phyloP scores from a whole-genome alignment of 164 flowering plant species.

The Echeveria elegans region DNA sequence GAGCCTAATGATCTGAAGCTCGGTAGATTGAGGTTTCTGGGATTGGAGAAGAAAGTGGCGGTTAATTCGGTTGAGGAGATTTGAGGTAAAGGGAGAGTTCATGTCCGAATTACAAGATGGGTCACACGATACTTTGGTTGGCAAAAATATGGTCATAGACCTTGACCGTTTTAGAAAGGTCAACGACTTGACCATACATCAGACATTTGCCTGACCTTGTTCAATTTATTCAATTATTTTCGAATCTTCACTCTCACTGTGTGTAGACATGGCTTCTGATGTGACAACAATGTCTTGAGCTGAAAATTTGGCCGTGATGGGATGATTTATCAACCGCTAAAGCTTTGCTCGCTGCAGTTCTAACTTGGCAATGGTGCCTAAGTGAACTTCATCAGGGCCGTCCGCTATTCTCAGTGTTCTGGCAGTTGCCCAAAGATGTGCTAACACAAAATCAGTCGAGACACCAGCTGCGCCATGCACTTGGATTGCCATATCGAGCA shows the following conservation, averaged over 20 bases:
- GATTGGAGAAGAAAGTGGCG: background rate
- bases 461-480: conserved; percentile 97
- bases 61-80: background rate
- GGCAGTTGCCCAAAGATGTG: conserved; percentile 88
- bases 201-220: no score
- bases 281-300: background rate
- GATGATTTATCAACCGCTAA: conserved; percentile 15
- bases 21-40: background rate
- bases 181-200: no score
- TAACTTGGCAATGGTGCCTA: conserved; percentile 84
- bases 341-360: conserved; percentile 80
- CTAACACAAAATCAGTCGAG: conserved; percentile 78
- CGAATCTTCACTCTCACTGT: background rate
- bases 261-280: background rate
- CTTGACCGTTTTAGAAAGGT: background rate
- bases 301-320: background rate
- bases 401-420: conserved; percentile 93
- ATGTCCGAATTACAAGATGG: background rate
- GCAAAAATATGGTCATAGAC: no score
- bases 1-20: no score
- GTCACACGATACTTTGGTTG: background rate
- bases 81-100: background rate
- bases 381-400: conserved; percentile 96
- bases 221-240: no score
- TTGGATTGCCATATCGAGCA: conserved; percentile 94